Evolutionary conservation across 2,329 filamentous ascomycete species (phyloP).

Genomic region (Spiromastix sp.): DNA sequence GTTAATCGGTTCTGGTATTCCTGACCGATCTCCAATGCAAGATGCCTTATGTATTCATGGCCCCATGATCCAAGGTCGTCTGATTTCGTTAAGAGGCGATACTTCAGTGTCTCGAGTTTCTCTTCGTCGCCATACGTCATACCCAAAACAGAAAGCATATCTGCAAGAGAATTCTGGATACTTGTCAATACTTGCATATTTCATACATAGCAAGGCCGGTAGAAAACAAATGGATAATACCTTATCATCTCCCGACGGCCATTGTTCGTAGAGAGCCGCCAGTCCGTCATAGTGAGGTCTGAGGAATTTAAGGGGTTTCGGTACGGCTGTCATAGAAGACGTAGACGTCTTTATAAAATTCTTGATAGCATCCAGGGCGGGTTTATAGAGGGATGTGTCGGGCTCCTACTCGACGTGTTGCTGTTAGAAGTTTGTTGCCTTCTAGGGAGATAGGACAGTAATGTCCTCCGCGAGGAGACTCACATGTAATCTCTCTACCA

Average conservation of each 20-base stretch:
- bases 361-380: slow-evolving; percentile 92
- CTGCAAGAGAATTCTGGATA: slow-evolving; percentile 62
- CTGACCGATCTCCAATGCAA: slow-evolving; percentile 90
- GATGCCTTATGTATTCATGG: slow-evolving; percentile 93
- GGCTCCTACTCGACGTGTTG: slow-evolving; percentile 57
- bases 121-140: slow-evolving; percentile 99
- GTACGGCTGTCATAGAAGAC: slow-evolving; percentile 97
- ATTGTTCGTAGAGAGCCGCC: slow-evolving; percentile 78
- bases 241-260: slow-evolving; percentile 77
- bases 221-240: slow-evolving; percentile 44
- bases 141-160: slow-evolving; percentile 91
- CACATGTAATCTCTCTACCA: slow-evolving; percentile 89
- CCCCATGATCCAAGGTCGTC: slow-evolving; percentile 95
- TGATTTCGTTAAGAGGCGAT: slow-evolving; percentile 77
- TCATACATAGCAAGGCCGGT: too few species aligned
- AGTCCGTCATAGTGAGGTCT: slow-evolving; percentile 91
- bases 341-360: slow-evolving; percentile 98
- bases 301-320: slow-evolving; percentile 95
- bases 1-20: slow-evolving; percentile 83
- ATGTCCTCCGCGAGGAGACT: slow-evolving; percentile 13
- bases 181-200: too few species aligned
- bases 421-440: not conserved
- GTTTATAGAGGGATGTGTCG: slow-evolving; percentile 78
- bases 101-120: slow-evolving; percentile 90
- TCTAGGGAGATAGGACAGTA: slow-evolving; percentile 3